Conservation (phyloP, 2,329 filamentous ascomycete species). For the Aspergillus sergii region DNA sequence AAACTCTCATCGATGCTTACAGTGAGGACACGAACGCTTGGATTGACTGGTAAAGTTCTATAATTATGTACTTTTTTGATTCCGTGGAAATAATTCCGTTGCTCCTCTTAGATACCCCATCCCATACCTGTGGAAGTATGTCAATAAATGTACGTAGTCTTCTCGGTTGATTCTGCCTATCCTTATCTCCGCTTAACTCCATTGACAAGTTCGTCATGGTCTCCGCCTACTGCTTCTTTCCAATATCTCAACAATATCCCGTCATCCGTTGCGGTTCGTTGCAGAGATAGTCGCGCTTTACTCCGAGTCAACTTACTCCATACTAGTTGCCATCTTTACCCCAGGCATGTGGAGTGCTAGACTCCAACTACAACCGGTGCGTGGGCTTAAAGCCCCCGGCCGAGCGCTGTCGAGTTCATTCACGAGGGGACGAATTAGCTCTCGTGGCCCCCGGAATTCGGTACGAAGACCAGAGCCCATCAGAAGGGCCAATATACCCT, state of each 20-base stretch:
- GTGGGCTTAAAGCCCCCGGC: slow-evolving; percentile 22
- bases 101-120: neutral
- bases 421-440: slow-evolving; percentile 26
- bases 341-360: slow-evolving; percentile 33
- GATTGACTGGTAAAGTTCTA: neutral
- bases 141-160: neutral
- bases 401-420: slow-evolving; percentile 32
- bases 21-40: neutral
- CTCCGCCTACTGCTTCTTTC: slow-evolving; percentile 20
- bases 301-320: neutral
- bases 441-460: slow-evolving; percentile 35
- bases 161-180: slow-evolving; percentile 2
- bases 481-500: slow-evolving; percentile 8
- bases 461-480: slow-evolving; percentile 29
- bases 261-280: slow-evolving; percentile 20
- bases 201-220: neutral
- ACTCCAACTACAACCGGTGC: slow-evolving; percentile 25
- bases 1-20: neutral
- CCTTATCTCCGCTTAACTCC: slow-evolving; percentile 36
- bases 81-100: neutral
- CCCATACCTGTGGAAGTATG: neutral
- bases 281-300: slow-evolving; percentile 6
- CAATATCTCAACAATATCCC: neutral
- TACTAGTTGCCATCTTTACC: neutral
- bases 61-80: neutral